A percentile compares a stretch with the other conserved stretches of the same genome.
These are phyloP conservation scores for Adansonia digitata DNA, from an alignment of 345 rosid species.

Conservation along the genomic window DNA sequence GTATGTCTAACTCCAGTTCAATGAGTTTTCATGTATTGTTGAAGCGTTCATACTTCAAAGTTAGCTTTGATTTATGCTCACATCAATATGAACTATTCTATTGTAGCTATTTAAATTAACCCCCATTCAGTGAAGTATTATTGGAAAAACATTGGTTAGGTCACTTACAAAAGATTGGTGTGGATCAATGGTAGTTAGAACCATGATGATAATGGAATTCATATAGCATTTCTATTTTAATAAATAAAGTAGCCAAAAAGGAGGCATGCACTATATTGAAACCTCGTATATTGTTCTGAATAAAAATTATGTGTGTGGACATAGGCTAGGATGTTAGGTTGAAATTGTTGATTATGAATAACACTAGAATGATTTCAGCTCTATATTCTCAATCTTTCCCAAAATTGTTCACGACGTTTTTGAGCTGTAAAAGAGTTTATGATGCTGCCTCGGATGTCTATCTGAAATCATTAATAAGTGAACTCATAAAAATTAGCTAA, in stretches of 20 bases:
- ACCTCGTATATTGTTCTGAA: neutral
- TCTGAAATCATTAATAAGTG: neutral
- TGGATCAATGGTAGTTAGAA: neutral
- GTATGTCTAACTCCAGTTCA: neutral
- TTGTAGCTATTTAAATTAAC: neutral
- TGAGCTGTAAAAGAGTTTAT: neutral
- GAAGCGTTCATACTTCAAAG: neutral
- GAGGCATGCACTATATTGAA: neutral
- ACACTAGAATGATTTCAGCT: neutral
- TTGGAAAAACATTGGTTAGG: neutral
- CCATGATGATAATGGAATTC: neutral
- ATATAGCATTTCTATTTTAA: neutral
- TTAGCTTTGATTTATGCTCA: neutral
- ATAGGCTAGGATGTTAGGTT: no score
- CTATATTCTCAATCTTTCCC: neutral
- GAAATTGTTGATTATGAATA: neutral
- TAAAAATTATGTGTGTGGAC: neutral
- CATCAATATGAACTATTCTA: neutral
- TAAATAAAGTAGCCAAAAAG: neutral
- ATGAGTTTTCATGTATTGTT: neutral
- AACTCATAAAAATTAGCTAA: neutral
- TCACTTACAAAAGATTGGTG: neutral
- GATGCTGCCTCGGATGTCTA: neutral
- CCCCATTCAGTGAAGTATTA: neutral
- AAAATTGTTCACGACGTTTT: neutral